Evolutionary conservation across 768 basidiomycete genomes (phyloP).

Genomic region (Lactarius pseudohatsudake): DNA sequence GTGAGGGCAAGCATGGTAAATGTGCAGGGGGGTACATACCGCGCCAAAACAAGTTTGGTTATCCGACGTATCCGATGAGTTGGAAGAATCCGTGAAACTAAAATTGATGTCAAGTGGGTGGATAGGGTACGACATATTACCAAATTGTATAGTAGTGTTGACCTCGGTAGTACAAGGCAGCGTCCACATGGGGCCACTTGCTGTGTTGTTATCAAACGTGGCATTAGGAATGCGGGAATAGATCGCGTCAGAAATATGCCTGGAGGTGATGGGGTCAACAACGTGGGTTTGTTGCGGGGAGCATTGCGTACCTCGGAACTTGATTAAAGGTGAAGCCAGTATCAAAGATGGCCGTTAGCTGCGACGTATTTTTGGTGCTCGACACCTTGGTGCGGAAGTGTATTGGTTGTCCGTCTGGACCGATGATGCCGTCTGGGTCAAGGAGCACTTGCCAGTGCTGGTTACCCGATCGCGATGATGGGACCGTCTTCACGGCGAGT

Average conservation of each 20-base stretch:
- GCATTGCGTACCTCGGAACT: constrained; percentile 45
- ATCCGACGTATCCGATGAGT: constrained; percentile 33
- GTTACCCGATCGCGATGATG: constrained; percentile 36
- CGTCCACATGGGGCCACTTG: constrained; percentile 52
- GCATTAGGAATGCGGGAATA: constrained; percentile 58
- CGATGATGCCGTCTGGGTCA: constrained; percentile 61
- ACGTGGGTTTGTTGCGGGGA: constrained; percentile 17
- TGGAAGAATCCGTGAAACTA: constrained; percentile 22
- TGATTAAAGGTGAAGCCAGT: constrained; percentile 70
- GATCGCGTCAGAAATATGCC: constrained; percentile 56
- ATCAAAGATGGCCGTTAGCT: constrained; percentile 63
- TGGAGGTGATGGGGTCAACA: constrained; percentile 31
- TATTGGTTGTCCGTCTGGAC: constrained; percentile 56
- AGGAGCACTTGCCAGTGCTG: constrained; percentile 70
- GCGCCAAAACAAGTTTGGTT: constrained; percentile 41
- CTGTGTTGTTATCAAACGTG: constrained; percentile 41
- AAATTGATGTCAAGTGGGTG: constrained; percentile 62
- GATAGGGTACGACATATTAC: constrained; percentile 54
- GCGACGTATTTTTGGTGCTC: constrained; percentile 42
- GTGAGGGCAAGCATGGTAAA: background rate
- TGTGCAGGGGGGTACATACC: constrained; percentile 38
- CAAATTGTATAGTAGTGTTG: constrained; percentile 65
- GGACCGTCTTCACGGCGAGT: constrained; percentile 47
- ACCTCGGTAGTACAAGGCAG: constrained; percentile 64
- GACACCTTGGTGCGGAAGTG: constrained; percentile 46